These are phyloP conservation scores for Cercospora sp. DNA, from an alignment of 2,329 filamentous ascomycete genomes.

Conservation along the genomic window DNA sequence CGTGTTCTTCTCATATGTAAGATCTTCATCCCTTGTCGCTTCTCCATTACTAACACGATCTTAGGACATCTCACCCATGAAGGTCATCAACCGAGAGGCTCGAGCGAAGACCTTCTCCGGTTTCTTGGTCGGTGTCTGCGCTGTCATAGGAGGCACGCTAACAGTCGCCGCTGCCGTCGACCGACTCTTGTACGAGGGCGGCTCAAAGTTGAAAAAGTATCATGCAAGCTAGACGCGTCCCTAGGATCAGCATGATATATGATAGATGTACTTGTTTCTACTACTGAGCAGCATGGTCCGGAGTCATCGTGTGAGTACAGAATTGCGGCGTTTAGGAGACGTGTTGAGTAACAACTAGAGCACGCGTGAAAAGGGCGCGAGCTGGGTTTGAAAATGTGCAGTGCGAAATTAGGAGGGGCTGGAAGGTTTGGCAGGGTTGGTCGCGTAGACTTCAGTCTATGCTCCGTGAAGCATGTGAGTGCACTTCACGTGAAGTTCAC, in stretches of 20 bases:
- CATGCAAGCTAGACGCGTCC: conserved; percentile 54
- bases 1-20: conserved; percentile 96
- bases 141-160: conserved; percentile 88
- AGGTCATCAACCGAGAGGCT: conserved; percentile 95
- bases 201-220: conserved; percentile 81
- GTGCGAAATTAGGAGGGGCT: neutral
- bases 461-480: conserved; percentile 5
- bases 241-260: conserved; percentile 3
- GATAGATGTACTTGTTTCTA: conserved; percentile 7
- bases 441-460: neutral
- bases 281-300: neutral
- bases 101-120: conserved; percentile 84
- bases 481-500: neutral
- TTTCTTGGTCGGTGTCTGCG: conserved; percentile 91
- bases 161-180: conserved; percentile 95
- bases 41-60: neutral
- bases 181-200: conserved; percentile 85
- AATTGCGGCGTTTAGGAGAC: neutral
- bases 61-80: conserved; percentile 94
- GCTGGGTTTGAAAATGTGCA: neutral
- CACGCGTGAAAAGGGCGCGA: neutral
- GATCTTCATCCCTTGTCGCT: conserved; percentile 40
- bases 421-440: conserved; percentile 6
- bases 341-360: neutral
- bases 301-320: neutral